Evolutionary conservation across 148 eudicot species (phyloP), one percentile per base, ranked within the genome.

Genomic region (Amaranthus hypochondriacus): DNA sequence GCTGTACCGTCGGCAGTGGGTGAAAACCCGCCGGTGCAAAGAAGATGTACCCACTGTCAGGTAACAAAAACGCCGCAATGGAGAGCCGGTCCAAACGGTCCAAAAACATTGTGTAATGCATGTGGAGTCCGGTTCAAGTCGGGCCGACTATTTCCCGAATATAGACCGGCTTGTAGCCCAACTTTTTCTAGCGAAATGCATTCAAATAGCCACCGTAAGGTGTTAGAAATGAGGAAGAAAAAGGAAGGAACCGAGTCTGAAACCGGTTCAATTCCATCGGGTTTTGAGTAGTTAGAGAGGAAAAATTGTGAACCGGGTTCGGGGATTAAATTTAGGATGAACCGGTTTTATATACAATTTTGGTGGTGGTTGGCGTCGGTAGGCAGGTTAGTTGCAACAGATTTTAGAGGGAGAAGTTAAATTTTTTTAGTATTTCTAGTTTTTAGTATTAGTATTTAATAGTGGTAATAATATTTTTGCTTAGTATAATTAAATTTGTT

Each of bases 51-150:
- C 56, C 90, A 88, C 49, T 89, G 98, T 18, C 88, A 73, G 51
- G 96, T 89, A 46, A 91, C 88, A 68, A 92, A 90, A 73, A 92
- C 98, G 13, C 98, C 98, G 0, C 98, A 90, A 73, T 92, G 98
- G 98, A 77, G 98, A 57, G 83, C 91, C 77, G 98, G 98, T n/a
- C 98, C 98, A 4, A 72, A 81, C 11, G 98, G 98, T 10, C 88
- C 96, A 0, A 92, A 90, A 72, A 88, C 98, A 2, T 68, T 92
- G 0, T 92, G 98, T 62, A 92, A 92, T 64, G 98, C 98, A 2
- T 92, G 98, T 61, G 98, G 98, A 18, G 98, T 92, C 56, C 85
- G 98, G 79, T 92, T 74, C 75, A 92, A 92, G 67, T 88, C 93
- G 28, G 98, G 98, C 13, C 86, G 98, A 76, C 85, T 92, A 1